Evolutionary conservation across 129 eudicot species (phyloP), one percentile per base, ranked within the genome.

Genomic region (Oenanthe sinensis): DNA sequence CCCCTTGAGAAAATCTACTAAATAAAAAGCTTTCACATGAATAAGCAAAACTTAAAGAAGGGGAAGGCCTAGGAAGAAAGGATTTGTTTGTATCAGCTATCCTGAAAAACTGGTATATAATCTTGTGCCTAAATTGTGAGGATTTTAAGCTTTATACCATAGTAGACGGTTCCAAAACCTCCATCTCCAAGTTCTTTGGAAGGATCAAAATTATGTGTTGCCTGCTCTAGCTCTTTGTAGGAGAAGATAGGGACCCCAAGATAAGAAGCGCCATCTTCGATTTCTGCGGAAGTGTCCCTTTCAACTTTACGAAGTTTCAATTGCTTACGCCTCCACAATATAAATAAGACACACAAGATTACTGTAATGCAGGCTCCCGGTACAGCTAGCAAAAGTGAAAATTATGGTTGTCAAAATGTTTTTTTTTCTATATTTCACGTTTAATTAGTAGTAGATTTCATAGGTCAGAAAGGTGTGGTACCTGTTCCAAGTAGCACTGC

Each of bases 401-500:
- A 3, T 39, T 37, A 24, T 20, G 36, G 40, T 20, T 42, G 50
- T 58, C 13, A 39, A 52, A 26, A 17, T 26, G 50, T 60, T 45
- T 22, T 33, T 33, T 33, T 5, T 70, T 26, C 6, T 42, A 16
- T 48, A 49, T 49, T 49, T 15, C 33, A 52, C 0, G 15, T 47
- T 24, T 28, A n/a, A n/a, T n/a, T n/a, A 13, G 6, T 72, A n/a
- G 20, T 46, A 24, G 58, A 26, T 40, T 45, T 74, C 42, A 46
- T 24, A 60, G 33, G 13, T 17, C 58, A 50, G 16, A 17, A n/a
- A 40, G 19, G n/a, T 4, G 17, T 50, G n/a, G 33, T 63, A 78
- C 80, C 80, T 78, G 74, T 78, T 63, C 58, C 80, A 15, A 78
- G 80, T 39, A 63, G 44, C 60, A 78, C 43, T 26, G 3, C 36